Evolutionary conservation across 768 basidiomycete species (phyloP).

Genomic region (Antrodiella citrinella): DNA sequence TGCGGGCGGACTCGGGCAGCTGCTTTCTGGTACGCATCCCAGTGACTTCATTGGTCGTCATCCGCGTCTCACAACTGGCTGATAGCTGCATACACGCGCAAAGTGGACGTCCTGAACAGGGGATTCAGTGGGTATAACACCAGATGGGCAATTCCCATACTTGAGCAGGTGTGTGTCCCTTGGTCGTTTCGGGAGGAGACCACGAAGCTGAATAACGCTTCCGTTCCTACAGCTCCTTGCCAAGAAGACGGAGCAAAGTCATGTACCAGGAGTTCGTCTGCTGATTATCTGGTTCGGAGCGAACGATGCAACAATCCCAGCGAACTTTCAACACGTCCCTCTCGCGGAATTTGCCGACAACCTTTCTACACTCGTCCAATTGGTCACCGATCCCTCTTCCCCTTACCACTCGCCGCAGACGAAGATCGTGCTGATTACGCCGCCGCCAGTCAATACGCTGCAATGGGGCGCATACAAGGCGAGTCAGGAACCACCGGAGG

Average conservation of each 20-base stretch:
- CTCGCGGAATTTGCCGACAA: conserved; percentile 56
- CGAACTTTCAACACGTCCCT: conserved; percentile 71
- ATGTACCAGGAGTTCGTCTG: conserved; percentile 56
- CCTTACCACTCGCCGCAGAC: conserved; percentile 63
- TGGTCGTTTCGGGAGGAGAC: too few relatives aligned
- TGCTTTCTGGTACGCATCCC: conserved; percentile 48
- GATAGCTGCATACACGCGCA: conserved; percentile 69
- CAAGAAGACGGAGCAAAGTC: conserved; percentile 35
- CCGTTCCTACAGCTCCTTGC: conserved; percentile 45
- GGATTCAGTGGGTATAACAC: conserved; percentile 84
- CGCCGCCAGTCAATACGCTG: conserved; percentile 71
- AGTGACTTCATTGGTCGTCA: neutral
- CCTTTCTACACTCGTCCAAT: conserved; percentile 50
- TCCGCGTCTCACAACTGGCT: too few relatives aligned
- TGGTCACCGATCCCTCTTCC: conserved; percentile 57
- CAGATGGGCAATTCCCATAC: conserved; percentile 74
- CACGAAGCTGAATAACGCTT: neutral
- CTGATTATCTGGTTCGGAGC: conserved; percentile 86
- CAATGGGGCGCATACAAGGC: conserved; percentile 46
- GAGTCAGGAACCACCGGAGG: conserved; percentile 39
- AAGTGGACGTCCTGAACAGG: conserved; percentile 81
- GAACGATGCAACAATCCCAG: conserved; percentile 72
- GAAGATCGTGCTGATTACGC: conserved; percentile 71
- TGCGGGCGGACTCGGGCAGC: conserved; percentile 54
- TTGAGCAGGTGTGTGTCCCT: conserved; percentile 53